Evolutionary conservation across 306 rosid genomes (phyloP).

Genomic region (Trifolium fragiferum): DNA sequence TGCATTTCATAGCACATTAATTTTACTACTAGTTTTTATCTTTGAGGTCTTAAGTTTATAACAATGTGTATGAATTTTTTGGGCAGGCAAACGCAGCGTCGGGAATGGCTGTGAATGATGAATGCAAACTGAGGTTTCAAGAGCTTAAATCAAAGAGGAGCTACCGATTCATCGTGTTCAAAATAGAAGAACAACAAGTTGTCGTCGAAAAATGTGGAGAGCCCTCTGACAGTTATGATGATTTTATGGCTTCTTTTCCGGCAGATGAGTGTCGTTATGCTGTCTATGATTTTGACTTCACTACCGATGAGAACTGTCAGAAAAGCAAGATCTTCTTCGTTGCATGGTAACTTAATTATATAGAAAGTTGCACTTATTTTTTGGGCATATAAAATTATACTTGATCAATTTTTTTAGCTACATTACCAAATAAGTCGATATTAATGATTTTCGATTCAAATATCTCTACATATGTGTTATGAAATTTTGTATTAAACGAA

Average conservation of each 20-base stretch:
- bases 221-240: slow-evolving; percentile 61
- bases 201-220: slow-evolving; percentile 71
- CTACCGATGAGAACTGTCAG: slow-evolving; percentile 75
- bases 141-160: slow-evolving; percentile 76
- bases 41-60: slow-evolving; percentile 4
- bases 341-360: slow-evolving; percentile 60
- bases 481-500: not conserved
- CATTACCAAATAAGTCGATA: not conserved
- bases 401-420: not conserved
- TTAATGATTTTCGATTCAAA: not conserved
- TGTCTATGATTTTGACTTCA: slow-evolving; percentile 79
- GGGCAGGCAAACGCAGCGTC: slow-evolving; percentile 81
- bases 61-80: slow-evolving; percentile 27
- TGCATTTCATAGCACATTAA: not conserved
- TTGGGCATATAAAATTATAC: not conserved
- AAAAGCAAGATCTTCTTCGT: slow-evolving; percentile 92
- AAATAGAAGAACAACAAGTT: slow-evolving; percentile 69
- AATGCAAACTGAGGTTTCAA: slow-evolving; percentile 76
- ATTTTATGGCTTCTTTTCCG: slow-evolving; percentile 71
- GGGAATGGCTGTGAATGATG: slow-evolving; percentile 87
- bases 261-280: slow-evolving; percentile 83
- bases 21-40: not conserved
- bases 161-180: slow-evolving; percentile 73
- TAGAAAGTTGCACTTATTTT: not conserved
- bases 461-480: not conserved